phyloP scores from a whole-genome alignment of 371 early-diverging fungal genomes.

The Mucor plumbeus region DNA sequence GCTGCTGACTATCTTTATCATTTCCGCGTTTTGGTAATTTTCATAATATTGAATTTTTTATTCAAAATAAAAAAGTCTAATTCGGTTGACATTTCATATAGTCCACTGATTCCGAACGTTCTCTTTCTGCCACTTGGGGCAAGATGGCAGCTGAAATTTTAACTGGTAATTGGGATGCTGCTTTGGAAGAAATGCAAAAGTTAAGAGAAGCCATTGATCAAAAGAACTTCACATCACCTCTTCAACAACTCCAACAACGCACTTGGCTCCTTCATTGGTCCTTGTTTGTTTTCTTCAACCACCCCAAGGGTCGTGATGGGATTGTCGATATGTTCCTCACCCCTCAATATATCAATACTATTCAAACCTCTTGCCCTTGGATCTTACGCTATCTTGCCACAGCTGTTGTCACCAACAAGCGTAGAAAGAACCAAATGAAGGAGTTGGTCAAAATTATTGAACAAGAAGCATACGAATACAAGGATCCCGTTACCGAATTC shows the following conservation, averaged over 20 bases:
- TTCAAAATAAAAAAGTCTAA: not conserved
- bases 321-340: constrained; percentile 92
- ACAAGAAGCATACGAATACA: constrained; percentile 83
- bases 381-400: constrained; percentile 91
- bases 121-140: constrained; percentile 91
- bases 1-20: constrained; percentile 93
- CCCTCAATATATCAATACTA: constrained; percentile 93
- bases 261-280: constrained; percentile 96
- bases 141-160: constrained; percentile 96
- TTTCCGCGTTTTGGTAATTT: constrained; percentile 84
- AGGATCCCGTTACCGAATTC: constrained; percentile 92
- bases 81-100: constrained; percentile 23
- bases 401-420: constrained; percentile 90
- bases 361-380: constrained; percentile 96
- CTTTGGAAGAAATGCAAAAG: constrained; percentile 85
- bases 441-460: constrained; percentile 90
- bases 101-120: constrained; percentile 84
- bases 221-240: constrained; percentile 70
- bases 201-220: constrained; percentile 88
- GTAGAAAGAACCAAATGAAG: constrained; percentile 85
- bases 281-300: constrained; percentile 96
- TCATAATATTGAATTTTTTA: not conserved
- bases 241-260: constrained; percentile 90
- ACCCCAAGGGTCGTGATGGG: constrained; percentile 92
- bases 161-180: constrained; percentile 91